Conservation (phyloP, 1,139 yeast species). For the Blastobotrys indianensis region DNA sequence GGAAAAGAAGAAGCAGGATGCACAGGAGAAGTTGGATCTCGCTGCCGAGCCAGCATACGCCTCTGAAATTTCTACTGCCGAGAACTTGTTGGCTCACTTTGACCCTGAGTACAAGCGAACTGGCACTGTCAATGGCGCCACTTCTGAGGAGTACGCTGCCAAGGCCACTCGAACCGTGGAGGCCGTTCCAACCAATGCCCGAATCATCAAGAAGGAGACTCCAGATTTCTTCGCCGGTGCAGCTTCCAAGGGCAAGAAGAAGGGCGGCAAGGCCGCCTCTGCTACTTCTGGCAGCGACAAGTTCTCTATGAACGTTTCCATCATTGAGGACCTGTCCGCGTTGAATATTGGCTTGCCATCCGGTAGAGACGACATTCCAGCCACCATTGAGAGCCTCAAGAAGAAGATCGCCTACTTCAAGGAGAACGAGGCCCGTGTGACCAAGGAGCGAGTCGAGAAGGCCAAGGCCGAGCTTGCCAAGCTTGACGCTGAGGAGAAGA, state of each 20-base stretch:
- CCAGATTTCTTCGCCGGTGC: slow-evolving; percentile 48
- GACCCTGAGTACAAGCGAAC: slow-evolving; percentile 63
- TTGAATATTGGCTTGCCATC: slow-evolving; percentile 78
- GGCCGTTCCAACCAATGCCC: slow-evolving; percentile 57
- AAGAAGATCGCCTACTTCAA: slow-evolving; percentile 65
- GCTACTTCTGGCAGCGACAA: slow-evolving; percentile 24
- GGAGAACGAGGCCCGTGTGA: slow-evolving; percentile 74
- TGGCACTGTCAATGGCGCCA: slow-evolving; percentile 22
- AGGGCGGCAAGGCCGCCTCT: slow-evolving; percentile 21
- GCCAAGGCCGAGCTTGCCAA: slow-evolving; percentile 74
- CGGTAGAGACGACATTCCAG: slow-evolving; percentile 64
- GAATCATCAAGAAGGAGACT: slow-evolving; percentile 58
- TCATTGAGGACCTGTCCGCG: slow-evolving; percentile 71
- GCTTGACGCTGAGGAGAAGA: slow-evolving; percentile 32
- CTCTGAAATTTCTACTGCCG: slow-evolving; percentile 66
- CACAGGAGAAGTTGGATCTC: slow-evolving; percentile 61
- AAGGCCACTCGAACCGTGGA: slow-evolving; percentile 41
- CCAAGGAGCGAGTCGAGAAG: slow-evolving; percentile 64
- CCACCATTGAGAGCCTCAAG: slow-evolving; percentile 62
- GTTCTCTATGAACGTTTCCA: slow-evolving; percentile 73
- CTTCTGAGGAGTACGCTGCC: slow-evolving; percentile 28
- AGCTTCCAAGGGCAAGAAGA: slow-evolving; percentile 44
- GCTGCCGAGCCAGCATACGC: slow-evolving; percentile 78
- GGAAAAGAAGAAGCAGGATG: slow-evolving; percentile 39
- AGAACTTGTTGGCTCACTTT: slow-evolving; percentile 61